Base-by-base conservation (phyloP, 75 land plant species). In the Cupressus sempervirens region DNA sequence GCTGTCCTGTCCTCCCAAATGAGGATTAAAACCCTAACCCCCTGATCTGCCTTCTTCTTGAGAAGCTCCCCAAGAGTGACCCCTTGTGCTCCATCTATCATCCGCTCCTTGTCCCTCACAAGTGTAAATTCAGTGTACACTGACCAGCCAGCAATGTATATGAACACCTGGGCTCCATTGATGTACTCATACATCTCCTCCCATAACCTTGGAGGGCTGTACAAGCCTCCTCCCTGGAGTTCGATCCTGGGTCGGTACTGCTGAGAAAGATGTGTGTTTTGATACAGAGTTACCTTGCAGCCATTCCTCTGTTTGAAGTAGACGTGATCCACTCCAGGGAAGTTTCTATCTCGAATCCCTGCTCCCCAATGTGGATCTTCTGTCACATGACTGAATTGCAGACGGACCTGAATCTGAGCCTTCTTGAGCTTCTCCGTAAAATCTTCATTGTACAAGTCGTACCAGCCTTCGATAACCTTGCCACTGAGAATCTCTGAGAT, bases 1-100 rank as follows among this genome's bases (percentile, higher is more conserved):
- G 95, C 94, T 15, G 97, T 95, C 70, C 90, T 91, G 82, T 95
- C 96, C 48, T 93, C 89, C 94, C 95, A 96, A 12, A 96, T 83
- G 84, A 95, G 76, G n/a, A 95, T 41, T 82, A 93, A 76, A 40
- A 96, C 98, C 2, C 91, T 89, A 26, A 96, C 94, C 0, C 97
- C 97, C 91, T 95, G 88, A 30, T 93, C 89, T 0, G 95, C 95
- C 86, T 95, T 96, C 35, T 86, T 90, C 91, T 92, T 96, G 83
- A 96, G 85, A 34, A 96, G 86, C 54, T 93, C 94, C 0, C 98
- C 98, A 4, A 96, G 83, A 13, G 89, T 87, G 10, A 95, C 86
- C 16, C 91, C 95, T 77, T 56, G 82, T 16, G 92, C 94, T 45
- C 90, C 88, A 6, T 86, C 88, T 35, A 93, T 88, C 23, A 84